Base-by-base conservation (phyloP, 768 basidiomycete species). In the Russula brevipes region DNA sequence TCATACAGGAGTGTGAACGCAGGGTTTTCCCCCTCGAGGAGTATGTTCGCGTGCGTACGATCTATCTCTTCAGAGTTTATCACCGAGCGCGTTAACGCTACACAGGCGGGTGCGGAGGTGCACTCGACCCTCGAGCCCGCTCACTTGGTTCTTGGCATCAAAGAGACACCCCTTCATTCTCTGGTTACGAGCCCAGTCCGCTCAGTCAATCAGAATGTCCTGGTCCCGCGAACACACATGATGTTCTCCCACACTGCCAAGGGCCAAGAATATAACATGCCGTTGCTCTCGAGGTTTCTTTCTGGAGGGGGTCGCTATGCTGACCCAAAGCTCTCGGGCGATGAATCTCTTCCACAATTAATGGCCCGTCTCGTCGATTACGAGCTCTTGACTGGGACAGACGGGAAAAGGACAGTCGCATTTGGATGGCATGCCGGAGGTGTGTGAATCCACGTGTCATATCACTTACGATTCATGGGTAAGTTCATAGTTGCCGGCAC, bases 231-330 rank as follows among this genome's bases (percentile, higher is more conserved):
- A 38, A 93, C 87, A 0, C 87, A 94, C 68, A 74, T 95, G 59
- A 93, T 94, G 86, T 96, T 97, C 80, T 93, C 89, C 36, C 94
- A 95, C 72, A 95, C 94, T 0, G 82, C 84, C 59, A 96, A 95
- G 73, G 90, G 89, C 0, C 91, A 96, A 73, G 73, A 78, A 6
- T 95, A 95, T 74, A 97, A 96, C 69, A 90, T 87, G 70, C 82
- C 86, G 0, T 76, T 97, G 0, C 79, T 97, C 2, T 78, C 86
- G 0, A 78, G 80, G 56, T 92, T 89, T 72, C 74, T 88, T 56
- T 35, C 45, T 9, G 61, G 61, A 31, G 68, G 62, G 16, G 62
- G 62, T 54, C 36, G 14, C 41, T 69, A 42, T 42, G 47, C 66
- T 38, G 38, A 35, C 30, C 49, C 61, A 10, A 54, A 55, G 17